phyloP scores from a whole-genome alignment of 2,329 filamentous ascomycete genomes.

The Capronia coronata region DNA sequence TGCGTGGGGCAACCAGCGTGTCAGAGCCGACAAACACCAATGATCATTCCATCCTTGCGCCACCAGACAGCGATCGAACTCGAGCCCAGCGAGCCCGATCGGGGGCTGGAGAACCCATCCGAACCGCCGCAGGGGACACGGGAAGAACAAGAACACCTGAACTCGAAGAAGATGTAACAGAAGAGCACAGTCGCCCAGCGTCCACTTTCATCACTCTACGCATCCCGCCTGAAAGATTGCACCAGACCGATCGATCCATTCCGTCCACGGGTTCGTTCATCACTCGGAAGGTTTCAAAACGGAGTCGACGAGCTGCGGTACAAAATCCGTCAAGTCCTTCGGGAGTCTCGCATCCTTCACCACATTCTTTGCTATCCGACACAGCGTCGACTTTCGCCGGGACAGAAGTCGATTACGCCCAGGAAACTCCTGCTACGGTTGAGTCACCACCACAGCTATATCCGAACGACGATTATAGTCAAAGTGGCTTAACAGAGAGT shows the following conservation, averaged over 20 bases:
- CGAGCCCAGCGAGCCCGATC: background rate
- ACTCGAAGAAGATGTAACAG: background rate
- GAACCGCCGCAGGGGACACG: background rate
- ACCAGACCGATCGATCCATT: background rate
- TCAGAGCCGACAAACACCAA: background rate
- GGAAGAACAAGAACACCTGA: background rate
- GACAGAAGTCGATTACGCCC: background rate
- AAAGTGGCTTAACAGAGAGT: background rate
- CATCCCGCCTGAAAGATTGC: background rate
- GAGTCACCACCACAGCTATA: background rate
- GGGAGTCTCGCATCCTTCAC: conserved; percentile 1
- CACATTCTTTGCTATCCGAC: conserved; percentile 1
- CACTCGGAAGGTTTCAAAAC: conserved; percentile 1
- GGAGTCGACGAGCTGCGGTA: background rate
- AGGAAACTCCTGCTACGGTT: background rate
- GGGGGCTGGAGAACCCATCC: background rate
- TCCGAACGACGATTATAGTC: background rate
- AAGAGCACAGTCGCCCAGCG: background rate
- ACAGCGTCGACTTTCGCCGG: background rate
- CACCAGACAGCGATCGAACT: background rate
- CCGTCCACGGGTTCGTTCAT: background rate
- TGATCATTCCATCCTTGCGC: background rate
- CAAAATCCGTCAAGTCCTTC: background rate
- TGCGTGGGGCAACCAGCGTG: background rate
- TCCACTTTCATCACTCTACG: background rate